Conservation (phyloP, 805 yeast species). For the Starmera quercuum region DNA sequence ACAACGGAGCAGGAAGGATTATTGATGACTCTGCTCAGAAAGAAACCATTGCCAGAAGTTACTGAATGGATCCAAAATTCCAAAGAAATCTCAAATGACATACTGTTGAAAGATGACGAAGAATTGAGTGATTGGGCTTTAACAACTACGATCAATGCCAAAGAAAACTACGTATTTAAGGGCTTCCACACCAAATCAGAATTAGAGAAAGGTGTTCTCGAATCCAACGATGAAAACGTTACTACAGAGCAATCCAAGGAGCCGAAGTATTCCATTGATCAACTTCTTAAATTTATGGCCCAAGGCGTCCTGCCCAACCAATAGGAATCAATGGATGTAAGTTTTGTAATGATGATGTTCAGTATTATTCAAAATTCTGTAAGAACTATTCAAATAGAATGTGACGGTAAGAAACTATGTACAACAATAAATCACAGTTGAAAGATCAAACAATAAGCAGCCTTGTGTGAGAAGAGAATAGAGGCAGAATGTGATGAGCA, state of each 20-base stretch:
- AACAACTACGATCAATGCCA: constrained; percentile 41
- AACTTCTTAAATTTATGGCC: constrained; percentile 35
- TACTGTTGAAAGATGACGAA: constrained; percentile 38
- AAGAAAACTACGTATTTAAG: constrained; percentile 51
- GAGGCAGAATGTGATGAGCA: too few species aligned
- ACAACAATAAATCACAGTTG: too few species aligned
- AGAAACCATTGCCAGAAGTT: constrained; percentile 86
- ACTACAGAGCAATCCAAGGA: constrained; percentile 2
- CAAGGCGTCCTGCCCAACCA: constrained; percentile 29
- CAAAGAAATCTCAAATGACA: constrained; percentile 19
- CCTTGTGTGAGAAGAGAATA: too few species aligned
- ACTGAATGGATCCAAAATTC: constrained; percentile 70
- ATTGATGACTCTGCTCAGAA: constrained; percentile 75
- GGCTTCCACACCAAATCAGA: constrained; percentile 55
- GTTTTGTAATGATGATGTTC: too few species aligned
- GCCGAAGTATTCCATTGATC: constrained; percentile 25
- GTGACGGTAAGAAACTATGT: too few species aligned
- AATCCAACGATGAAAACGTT: constrained; percentile 7
- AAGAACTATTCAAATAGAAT: too few species aligned
- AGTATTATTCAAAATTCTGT: too few species aligned
- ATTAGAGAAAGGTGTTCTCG: constrained; percentile 15
- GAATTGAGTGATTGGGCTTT: constrained; percentile 67
- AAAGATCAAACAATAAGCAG: too few species aligned
- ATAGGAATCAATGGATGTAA: too few species aligned
- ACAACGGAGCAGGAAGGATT: constrained; percentile 77